Percentiles rank a stretch among this genome's conserved stretches.
Evolutionary conservation across 2,329 filamentous ascomycete species (phyloP).

Genomic region (Cucurbitaria berberidis): DNA sequence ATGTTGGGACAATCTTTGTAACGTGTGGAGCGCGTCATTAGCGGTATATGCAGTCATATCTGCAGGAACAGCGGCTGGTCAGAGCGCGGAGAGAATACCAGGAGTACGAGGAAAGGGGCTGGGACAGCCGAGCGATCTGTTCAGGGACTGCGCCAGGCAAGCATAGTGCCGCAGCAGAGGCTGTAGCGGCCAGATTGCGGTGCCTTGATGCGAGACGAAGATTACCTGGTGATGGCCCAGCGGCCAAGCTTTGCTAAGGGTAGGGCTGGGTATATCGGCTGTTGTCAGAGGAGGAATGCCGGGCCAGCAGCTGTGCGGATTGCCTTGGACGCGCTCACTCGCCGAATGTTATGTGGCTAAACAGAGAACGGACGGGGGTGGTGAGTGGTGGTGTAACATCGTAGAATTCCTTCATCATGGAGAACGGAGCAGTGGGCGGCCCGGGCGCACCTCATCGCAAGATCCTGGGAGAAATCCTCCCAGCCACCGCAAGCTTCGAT

Average conservation of each 20-base stretch:
- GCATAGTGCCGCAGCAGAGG: constrained; percentile 4
- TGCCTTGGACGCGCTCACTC: constrained; percentile 6
- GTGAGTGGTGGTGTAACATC: constrained; percentile 39
- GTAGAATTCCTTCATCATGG: constrained; percentile 40
- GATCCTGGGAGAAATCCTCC: constrained; percentile 33
- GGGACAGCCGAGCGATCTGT: constrained; percentile 11
- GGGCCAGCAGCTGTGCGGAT: constrained; percentile 19
- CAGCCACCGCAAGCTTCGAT: constrained; percentile 39
- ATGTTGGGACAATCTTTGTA: constrained; percentile 33
- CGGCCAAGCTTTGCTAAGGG: constrained; percentile 22
- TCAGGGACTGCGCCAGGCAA: constrained; percentile 14
- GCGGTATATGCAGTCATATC: constrained; percentile 27
- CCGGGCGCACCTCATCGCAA: constrained; percentile 10
- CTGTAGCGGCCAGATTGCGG: constrained; percentile 34
- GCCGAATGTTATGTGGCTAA: constrained; percentile 33
- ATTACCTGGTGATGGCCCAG: constrained; percentile 30
- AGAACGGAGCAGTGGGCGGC: constrained; percentile 26
- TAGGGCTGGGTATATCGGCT: constrained; percentile 37
- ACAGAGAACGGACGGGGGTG: constrained; percentile 26
- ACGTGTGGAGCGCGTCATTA: constrained; percentile 24
- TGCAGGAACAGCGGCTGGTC: constrained; percentile 33
- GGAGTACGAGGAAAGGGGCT: constrained; percentile 15
- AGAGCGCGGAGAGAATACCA: constrained; percentile 10
- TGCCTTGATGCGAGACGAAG: constrained; percentile 13
- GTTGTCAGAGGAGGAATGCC: constrained; percentile 28